These are phyloP conservation scores for Mortierella sp. DNA, from an alignment of 371 early-diverging fungal species.

Conservation along the genomic window DNA sequence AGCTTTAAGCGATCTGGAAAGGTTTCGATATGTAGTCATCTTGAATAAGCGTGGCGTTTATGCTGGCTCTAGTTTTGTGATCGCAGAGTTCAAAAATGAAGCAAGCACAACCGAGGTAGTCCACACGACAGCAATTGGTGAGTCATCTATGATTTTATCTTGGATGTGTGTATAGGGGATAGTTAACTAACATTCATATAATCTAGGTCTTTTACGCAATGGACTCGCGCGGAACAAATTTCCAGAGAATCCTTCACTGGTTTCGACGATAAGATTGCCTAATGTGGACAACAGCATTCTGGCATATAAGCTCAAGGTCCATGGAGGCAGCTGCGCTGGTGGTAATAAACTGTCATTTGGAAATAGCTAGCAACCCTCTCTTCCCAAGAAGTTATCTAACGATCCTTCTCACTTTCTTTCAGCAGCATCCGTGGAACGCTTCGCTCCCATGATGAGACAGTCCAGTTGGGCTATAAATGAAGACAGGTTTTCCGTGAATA, in stretches of 20 bases:
- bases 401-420: background rate
- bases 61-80: conserved; percentile 57
- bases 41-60: conserved; percentile 49
- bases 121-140: conserved; percentile 63
- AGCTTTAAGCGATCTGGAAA: background rate
- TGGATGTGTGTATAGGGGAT: background rate
- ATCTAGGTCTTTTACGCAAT: conserved; percentile 34
- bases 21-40: conserved; percentile 59
- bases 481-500: conserved; percentile 75
- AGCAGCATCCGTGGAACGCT: background rate
- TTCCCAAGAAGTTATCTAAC: background rate
- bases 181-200: background rate
- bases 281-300: conserved; percentile 70
- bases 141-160: background rate
- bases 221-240: conserved; percentile 32
- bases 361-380: background rate
- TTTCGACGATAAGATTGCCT: conserved; percentile 66
- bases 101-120: conserved; percentile 43
- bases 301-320: conserved; percentile 65
- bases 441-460: conserved; percentile 65
- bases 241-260: conserved; percentile 37
- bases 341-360: conserved; percentile 14
- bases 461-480: conserved; percentile 79
- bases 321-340: conserved; percentile 57
- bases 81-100: conserved; percentile 62